phyloP scores from a whole-genome alignment of 2,329 filamentous ascomycete genomes.

The Curvularia sp. region DNA sequence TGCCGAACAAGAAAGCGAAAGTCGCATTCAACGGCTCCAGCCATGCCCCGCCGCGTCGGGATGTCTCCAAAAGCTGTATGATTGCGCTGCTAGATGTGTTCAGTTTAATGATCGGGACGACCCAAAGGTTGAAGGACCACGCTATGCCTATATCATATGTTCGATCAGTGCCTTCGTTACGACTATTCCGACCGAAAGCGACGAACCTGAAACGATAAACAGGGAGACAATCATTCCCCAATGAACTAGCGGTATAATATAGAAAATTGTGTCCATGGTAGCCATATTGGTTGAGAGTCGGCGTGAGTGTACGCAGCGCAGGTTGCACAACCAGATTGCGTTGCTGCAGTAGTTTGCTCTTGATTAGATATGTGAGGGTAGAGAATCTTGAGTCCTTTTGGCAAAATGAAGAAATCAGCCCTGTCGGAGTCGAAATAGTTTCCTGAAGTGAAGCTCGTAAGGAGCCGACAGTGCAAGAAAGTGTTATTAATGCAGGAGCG shows the following conservation, averaged over 20 bases:
- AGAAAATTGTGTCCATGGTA: neutral
- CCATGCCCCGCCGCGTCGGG: conserved; percentile 9
- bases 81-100: conserved; percentile 9
- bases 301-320: neutral
- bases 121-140: conserved; percentile 12
- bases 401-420: neutral
- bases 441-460: neutral
- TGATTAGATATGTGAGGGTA: neutral
- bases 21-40: conserved; percentile 8
- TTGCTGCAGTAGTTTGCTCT: neutral
- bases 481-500: neutral
- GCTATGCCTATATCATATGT: conserved; percentile 6
- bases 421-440: neutral
- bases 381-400: neutral
- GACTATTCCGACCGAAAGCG: neutral
- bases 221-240: neutral
- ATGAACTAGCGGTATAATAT: neutral
- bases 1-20: conserved; percentile 9
- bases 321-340: neutral
- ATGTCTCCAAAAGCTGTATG: conserved; percentile 5
- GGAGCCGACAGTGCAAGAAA: neutral
- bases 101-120: conserved; percentile 16
- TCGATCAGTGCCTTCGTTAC: neutral
- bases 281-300: neutral
- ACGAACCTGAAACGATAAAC: neutral